Evolutionary conservation across 1,284 basidiomycete species (phyloP).

Genomic region (Rhodotorula sp.): DNA sequence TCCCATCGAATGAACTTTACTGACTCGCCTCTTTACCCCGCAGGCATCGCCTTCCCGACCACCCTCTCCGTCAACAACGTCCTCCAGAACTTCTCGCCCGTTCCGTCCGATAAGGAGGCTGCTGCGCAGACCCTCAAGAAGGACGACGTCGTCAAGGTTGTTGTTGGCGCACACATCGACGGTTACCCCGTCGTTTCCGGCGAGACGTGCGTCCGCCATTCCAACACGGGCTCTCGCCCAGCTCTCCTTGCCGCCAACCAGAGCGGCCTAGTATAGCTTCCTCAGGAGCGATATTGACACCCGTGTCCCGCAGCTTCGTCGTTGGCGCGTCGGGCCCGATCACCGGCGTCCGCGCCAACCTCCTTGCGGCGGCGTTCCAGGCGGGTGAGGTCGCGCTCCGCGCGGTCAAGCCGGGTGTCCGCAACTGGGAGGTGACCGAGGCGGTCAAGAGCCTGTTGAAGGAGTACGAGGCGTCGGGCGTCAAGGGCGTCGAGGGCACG

Average conservation of each 20-base stretch:
- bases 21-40: background rate
- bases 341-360: slow-evolving; percentile 83
- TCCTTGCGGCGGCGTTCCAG: slow-evolving; percentile 86
- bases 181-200: slow-evolving; percentile 82
- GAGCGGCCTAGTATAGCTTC: too few relatives aligned
- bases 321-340: slow-evolving; percentile 71
- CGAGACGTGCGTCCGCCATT: slow-evolving; percentile 65
- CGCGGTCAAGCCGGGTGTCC: slow-evolving; percentile 59
- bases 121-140: slow-evolving; percentile 76
- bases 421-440: slow-evolving; percentile 94
- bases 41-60: slow-evolving; percentile 89
- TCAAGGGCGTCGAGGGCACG: slow-evolving; percentile 84
- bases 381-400: slow-evolving; percentile 80
- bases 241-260: too few relatives aligned
- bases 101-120: slow-evolving; percentile 63
- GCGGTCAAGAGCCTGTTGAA: slow-evolving; percentile 68
- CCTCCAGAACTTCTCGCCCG: slow-evolving; percentile 61
- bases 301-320: slow-evolving; percentile 60
- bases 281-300: too few relatives aligned
- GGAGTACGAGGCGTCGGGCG: slow-evolving; percentile 61
- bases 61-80: slow-evolving; percentile 82
- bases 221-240: too few relatives aligned
- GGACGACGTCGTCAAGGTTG: slow-evolving; percentile 92
- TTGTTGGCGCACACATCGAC: slow-evolving; percentile 95
- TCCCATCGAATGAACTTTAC: background rate